Percentiles rank a stretch among this genome's conserved stretches.
Conservation (phyloP, 179 eudicot genomes). For the Beta lomatogona region DNA sequence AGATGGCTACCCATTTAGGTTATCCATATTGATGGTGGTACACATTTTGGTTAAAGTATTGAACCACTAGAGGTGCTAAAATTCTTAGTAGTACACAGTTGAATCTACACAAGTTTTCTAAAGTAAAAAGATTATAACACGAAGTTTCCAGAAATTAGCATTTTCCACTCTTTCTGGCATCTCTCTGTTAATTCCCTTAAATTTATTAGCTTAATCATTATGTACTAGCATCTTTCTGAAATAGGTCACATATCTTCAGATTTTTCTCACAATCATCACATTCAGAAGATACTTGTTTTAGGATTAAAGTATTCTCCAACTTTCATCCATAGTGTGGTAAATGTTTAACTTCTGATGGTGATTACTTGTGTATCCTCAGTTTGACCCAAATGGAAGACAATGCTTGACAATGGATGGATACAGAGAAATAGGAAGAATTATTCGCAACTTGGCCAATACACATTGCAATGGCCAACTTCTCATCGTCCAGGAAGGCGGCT, state of each 20-base stretch:
- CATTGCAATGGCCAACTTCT: conserved; percentile 65
- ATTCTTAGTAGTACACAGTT: neutral
- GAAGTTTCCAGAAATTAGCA: too few relatives aligned
- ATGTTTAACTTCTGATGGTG: neutral
- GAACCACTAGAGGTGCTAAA: neutral
- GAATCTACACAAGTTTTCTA: too few relatives aligned
- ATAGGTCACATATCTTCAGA: neutral
- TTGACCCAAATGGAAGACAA: conserved; percentile 97
- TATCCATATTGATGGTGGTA: neutral
- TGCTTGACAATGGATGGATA: conserved; percentile 97
- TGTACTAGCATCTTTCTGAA: neutral
- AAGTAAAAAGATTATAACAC: too few relatives aligned
- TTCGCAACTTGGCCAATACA: conserved; percentile 62
- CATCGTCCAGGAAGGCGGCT: conserved; percentile 96
- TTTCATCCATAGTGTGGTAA: neutral
- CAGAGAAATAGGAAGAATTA: conserved; percentile 49
- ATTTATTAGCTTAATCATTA: too few relatives aligned
- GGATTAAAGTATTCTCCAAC: neutral
- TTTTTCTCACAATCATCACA: neutral
- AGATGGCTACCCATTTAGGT: neutral
- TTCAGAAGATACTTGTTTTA: neutral
- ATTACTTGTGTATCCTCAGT: conserved; percentile 40
- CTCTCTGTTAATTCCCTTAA: too few relatives aligned
- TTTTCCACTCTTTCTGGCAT: too few relatives aligned
- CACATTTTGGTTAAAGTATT: neutral